Percentiles rank a stretch among this genome's conserved stretches.
These are phyloP conservation scores for Obelidium mucronatum DNA, from an alignment of 192 early-diverging fungal genomes.

Conservation along the genomic window DNA sequence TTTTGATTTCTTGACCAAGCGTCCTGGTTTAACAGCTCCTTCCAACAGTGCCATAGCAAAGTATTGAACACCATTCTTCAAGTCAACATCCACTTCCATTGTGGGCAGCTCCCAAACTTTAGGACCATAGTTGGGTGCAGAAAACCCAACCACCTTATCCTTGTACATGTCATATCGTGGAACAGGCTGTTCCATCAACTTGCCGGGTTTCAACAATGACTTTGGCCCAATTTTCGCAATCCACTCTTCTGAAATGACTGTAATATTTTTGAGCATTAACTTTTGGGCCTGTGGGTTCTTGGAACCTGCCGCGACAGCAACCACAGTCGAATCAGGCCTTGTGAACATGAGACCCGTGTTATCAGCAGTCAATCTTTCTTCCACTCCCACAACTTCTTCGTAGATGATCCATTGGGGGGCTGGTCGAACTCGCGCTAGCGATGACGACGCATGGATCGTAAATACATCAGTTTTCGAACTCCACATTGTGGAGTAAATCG, in stretches of 20 bases:
- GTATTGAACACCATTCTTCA: conserved; percentile 36
- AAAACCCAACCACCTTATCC: conserved; percentile 53
- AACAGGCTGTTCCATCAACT: conserved; percentile 77
- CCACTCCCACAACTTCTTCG: conserved; percentile 58
- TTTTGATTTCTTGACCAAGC: conserved; percentile 7
- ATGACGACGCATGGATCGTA: conserved; percentile 54
- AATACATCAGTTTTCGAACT: conserved; percentile 69
- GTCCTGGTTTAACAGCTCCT: conserved; percentile 46
- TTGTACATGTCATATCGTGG: conserved; percentile 63
- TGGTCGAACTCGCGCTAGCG: conserved; percentile 49
- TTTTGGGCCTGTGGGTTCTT: conserved; percentile 51
- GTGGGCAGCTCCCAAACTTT: conserved; percentile 61
- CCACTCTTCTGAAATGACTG: conserved; percentile 81
- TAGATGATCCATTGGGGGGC: conserved; percentile 61
- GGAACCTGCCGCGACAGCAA: conserved; percentile 56
- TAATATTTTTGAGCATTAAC: conserved; percentile 80
- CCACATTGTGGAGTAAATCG: conserved; percentile 59
- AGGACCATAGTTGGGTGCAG: conserved; percentile 56
- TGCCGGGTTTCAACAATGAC: conserved; percentile 74
- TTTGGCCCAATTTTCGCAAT: conserved; percentile 76
- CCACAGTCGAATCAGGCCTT: conserved; percentile 37
- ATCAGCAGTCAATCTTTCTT: conserved; percentile 57
- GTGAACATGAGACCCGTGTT: conserved; percentile 76
- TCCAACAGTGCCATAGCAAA: conserved; percentile 62
- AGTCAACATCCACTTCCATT: conserved; percentile 47